Evolutionary conservation across 2,329 filamentous ascomycete genomes (phyloP).

Genomic region (Clarireedia monteithiana): DNA sequence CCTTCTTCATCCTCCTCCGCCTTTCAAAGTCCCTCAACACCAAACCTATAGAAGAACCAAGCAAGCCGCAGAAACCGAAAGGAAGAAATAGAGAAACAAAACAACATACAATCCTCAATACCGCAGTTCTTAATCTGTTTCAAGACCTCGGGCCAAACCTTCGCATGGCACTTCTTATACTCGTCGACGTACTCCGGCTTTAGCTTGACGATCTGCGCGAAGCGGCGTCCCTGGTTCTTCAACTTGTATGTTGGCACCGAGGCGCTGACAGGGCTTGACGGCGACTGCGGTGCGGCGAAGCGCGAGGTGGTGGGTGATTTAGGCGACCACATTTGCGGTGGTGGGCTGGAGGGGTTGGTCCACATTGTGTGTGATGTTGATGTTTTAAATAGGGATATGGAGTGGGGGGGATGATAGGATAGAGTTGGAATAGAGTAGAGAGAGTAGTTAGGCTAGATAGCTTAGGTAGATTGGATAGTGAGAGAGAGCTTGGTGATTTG

Average conservation of each 20-base stretch:
- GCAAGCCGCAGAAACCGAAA: background rate
- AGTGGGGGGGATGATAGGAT: background rate
- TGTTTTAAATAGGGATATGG: background rate
- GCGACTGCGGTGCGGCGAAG: background rate
- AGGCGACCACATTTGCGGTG: background rate
- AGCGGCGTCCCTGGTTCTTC: conserved; percentile 42
- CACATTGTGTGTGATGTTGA: background rate
- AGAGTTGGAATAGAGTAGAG: background rate
- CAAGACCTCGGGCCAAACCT: conserved; percentile 71
- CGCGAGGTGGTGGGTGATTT: background rate
- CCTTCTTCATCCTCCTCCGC: no score
- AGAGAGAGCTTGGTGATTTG: background rate
- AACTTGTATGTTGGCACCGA: conserved; percentile 14
- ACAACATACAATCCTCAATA: conserved; percentile 58
- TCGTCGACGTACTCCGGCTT: conserved; percentile 57
- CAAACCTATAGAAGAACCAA: background rate
- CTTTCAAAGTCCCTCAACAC: background rate
- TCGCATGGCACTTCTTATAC: conserved; percentile 67
- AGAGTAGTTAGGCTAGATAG: background rate
- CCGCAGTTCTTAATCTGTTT: conserved; percentile 69
- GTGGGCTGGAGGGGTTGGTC: background rate
- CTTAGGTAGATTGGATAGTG: background rate
- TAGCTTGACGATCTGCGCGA: conserved; percentile 67
- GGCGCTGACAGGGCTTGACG: conserved; percentile 1
- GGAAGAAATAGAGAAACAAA: background rate